phyloP scores from a whole-genome alignment of 495 filamentous ascomycete species.

The Xylaria bambusicola region DNA sequence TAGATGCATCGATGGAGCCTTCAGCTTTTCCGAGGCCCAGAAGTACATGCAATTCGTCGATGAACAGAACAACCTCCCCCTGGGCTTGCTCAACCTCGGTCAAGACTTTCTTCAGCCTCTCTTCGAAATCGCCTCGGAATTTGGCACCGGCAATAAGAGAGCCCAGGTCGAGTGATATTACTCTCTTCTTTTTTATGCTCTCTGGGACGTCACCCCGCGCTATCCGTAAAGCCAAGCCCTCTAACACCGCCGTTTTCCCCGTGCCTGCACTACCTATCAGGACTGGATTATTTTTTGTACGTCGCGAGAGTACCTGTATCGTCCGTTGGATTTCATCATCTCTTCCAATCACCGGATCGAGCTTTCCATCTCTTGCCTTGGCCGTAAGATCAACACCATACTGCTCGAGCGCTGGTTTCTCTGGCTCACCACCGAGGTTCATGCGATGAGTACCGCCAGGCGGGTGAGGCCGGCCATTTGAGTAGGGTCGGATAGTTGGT shows the following conservation, averaged over 20 bases:
- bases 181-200: constrained; percentile 91
- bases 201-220: constrained; percentile 92
- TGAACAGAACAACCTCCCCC: constrained; percentile 88
- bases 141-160: constrained; percentile 94
- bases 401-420: constrained; percentile 85
- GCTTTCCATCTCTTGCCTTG: constrained; percentile 80
- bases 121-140: constrained; percentile 94
- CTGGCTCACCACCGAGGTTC: constrained; percentile 76
- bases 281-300: constrained; percentile 97
- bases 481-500: constrained; percentile 60
- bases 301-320: constrained; percentile 87
- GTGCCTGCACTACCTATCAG: constrained; percentile 91
- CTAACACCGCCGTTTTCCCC: constrained; percentile 92
- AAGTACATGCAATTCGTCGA: constrained; percentile 91
- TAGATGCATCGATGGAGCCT: constrained; percentile 94
- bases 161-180: constrained; percentile 84
- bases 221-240: constrained; percentile 90
- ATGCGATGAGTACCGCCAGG: constrained; percentile 92
- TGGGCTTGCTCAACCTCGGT: constrained; percentile 89
- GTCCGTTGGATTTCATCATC: constrained; percentile 90
- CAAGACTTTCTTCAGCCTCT: constrained; percentile 85
- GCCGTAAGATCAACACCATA: constrained; percentile 91
- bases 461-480: constrained; percentile 77
- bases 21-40: constrained; percentile 93
- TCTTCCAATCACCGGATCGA: constrained; percentile 94